Base-by-base conservation (phyloP, 768 basidiomycete species). In the Artomyces pyxidatus region DNA sequence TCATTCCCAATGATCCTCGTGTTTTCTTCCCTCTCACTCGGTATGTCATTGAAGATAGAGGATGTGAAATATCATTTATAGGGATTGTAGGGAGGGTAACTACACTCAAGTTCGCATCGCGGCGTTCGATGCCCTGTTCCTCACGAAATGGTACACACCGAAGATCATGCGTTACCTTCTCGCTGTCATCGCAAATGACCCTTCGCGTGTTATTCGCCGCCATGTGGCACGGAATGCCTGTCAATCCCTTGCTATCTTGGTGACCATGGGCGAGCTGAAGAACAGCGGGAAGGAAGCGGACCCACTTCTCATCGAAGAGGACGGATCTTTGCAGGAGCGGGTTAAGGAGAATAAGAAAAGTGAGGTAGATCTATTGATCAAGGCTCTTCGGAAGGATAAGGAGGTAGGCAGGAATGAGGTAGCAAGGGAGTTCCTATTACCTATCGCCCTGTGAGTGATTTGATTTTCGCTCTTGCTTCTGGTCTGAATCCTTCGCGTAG, bases 51-150 rank as follows among this genome's bases (percentile, higher is more conserved):
- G 52, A 35, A 9, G 14, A 16, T 25, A 42, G 17, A 4, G 8
- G 28, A 27, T 6, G 28, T 38, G 27, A 38, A 21, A 17, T 1
- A 29, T 17, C 11, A 9, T 42, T 19, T 22, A 37, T 48, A 32
- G n/a, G 17, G 25, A 23, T 17, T 47, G 14, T 45, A 94, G 94
- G 22, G 92, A 96, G 67, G 96, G 95, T 35, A 96, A 97, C 61
- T 92, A 86, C 58, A 85, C 84, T 2, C 85, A 89, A 61, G 88
- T 99, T 39, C 85, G 96, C 40, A 77, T 91, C 39, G 83, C 88
- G 4, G 95, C 96, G 3, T 96, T 99, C 58, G 96, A 99, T 65
- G 88, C 90, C 28, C 74, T 98, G 9, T 84, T 95, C 73, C 68
- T 92, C 63, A 85, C 85, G 49, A 84, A 91, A 67, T 86, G 92